phyloP scores from a whole-genome alignment of 192 early-diverging fungal genomes.

The Coemansia sp. region DNA sequence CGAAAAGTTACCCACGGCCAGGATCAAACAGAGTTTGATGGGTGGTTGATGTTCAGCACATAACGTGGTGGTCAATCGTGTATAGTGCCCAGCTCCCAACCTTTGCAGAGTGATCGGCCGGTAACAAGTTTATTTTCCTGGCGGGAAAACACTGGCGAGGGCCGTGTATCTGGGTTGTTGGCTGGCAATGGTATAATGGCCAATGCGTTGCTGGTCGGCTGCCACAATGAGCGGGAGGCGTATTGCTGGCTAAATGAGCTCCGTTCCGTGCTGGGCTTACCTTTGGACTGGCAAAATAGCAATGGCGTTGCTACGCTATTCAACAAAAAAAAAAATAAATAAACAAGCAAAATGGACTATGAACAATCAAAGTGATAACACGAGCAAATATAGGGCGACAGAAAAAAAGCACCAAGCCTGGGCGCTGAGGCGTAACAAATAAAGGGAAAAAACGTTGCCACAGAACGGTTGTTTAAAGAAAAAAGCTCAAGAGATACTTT shows the following conservation, averaged over 20 bases:
- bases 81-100: constrained; percentile 1
- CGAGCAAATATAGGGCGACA: background rate
- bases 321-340: background rate
- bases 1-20: constrained; percentile 3
- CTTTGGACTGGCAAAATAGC: background rate
- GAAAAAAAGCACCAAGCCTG: constrained; percentile 1
- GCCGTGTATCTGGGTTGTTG: no score
- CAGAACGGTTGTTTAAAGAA: constrained; percentile 1
- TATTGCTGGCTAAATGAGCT: no score
- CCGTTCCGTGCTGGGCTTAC: background rate
- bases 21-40: constrained; percentile 5
- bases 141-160: background rate
- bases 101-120: constrained; percentile 1
- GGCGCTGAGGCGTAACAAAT: background rate
- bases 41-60: background rate
- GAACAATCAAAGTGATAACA: background rate
- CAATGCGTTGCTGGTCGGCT: no score
- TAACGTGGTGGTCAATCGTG: constrained; percentile 7
- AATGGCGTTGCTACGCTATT: background rate
- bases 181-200: no score
- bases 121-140: background rate
- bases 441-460: background rate
- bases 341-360: background rate
- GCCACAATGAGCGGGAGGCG: no score
- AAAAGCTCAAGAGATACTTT: background rate